phyloP scores from a whole-genome alignment of 805 yeast genomes.

The Cyberlindnera sargentensis region DNA sequence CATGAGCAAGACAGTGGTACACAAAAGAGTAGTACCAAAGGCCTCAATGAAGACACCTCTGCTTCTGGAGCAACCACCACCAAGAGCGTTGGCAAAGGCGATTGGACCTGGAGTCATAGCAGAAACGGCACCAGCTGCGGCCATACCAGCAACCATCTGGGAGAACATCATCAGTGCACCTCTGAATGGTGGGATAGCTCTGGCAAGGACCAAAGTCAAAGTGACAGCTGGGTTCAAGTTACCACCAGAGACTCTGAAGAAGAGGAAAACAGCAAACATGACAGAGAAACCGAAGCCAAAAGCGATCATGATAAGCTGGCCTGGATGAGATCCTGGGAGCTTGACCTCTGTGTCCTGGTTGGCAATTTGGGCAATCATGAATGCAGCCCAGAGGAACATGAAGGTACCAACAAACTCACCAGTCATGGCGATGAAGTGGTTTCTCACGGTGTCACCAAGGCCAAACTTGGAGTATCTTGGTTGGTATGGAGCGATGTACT shows the following conservation, averaged over 20 bases:
- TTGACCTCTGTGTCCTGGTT: constrained; percentile 42
- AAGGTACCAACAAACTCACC: constrained; percentile 89
- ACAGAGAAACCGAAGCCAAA: constrained; percentile 85
- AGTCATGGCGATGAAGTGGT: constrained; percentile 58
- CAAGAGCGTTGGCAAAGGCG: constrained; percentile 62
- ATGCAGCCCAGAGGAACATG: constrained; percentile 76
- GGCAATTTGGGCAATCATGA: constrained; percentile 77
- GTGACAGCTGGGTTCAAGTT: constrained; percentile 89
- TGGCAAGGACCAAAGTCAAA: constrained; percentile 59
- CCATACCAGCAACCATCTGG: constrained; percentile 81
- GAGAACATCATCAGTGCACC: constrained; percentile 57
- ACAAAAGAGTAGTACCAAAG: constrained; percentile 67
- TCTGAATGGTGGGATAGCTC: constrained; percentile 68
- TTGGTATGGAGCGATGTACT: constrained; percentile 33
- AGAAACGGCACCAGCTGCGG: constrained; percentile 84
- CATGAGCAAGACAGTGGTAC: constrained; percentile 70
- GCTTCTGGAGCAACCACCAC: constrained; percentile 62
- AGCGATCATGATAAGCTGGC: constrained; percentile 69
- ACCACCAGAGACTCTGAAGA: constrained; percentile 80
- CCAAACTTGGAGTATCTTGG: constrained; percentile 31
- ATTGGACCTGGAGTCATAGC: constrained; percentile 81
- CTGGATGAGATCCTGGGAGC: constrained; percentile 46
- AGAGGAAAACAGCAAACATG: constrained; percentile 61
- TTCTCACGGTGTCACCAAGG: constrained; percentile 37
- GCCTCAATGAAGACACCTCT: constrained; percentile 80